Percentiles rank a stretch among this genome's conserved stretches.
Evolutionary conservation across 805 yeast species (phyloP).

Genomic region (Candida nanaspora): DNA sequence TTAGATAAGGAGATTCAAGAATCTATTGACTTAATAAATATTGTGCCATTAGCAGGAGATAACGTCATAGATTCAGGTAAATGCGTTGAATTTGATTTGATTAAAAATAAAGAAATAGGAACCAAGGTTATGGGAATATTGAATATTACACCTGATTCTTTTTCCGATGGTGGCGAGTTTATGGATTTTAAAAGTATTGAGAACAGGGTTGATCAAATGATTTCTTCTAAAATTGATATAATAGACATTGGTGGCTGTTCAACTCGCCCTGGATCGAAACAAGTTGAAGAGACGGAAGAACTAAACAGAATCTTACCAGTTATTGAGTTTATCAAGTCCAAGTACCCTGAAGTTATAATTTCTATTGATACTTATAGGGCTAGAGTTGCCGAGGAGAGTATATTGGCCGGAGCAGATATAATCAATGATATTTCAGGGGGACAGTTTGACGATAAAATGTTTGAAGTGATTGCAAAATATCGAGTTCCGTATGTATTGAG

Average conservation of each 20-base stretch:
- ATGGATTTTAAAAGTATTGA: constrained; percentile 33
- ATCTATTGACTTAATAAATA: constrained; percentile 40
- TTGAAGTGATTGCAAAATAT: constrained; percentile 56
- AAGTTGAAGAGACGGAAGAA: constrained; percentile 61
- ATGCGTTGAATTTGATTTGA: constrained; percentile 37
- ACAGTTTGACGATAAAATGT: constrained; percentile 56
- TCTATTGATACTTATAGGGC: constrained; percentile 89
- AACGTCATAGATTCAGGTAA: constrained; percentile 3
- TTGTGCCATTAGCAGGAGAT: constrained; percentile 36
- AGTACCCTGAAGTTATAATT: constrained; percentile 36
- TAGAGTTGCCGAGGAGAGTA: constrained; percentile 60
- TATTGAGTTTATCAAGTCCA: constrained; percentile 48
- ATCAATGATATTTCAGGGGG: constrained; percentile 91
- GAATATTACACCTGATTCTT: constrained; percentile 91
- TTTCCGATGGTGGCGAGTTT: constrained; percentile 77
- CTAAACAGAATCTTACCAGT: constrained; percentile 63
- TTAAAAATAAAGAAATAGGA: constrained; percentile 28
- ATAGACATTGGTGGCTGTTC: constrained; percentile 94
- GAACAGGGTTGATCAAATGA: constrained; percentile 27
- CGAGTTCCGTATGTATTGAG: constrained; percentile 75
- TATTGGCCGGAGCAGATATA: constrained; percentile 79
- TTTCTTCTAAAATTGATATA: constrained; percentile 62
- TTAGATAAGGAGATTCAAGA: constrained; percentile 38
- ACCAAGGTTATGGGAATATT: constrained; percentile 82
- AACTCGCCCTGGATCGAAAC: constrained; percentile 77